Evolutionary conservation across 2,329 filamentous ascomycete species (phyloP).

Genomic region (Cytospora schulzeri): DNA sequence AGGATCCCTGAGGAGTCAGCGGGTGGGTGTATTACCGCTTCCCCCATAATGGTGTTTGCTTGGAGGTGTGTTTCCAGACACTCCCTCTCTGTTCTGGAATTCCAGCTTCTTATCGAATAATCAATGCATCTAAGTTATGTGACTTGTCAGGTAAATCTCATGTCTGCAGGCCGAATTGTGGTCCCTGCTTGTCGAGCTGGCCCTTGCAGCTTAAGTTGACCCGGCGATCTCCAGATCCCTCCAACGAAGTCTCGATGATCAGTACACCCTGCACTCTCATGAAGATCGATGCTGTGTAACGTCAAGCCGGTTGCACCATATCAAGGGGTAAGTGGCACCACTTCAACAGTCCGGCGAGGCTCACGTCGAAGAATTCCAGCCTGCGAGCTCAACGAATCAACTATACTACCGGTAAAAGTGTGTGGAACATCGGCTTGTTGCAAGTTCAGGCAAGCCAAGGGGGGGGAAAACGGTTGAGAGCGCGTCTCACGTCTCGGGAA

Average conservation of each 20-base stretch:
- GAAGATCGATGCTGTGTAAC: neutral
- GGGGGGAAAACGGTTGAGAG: too few relatives aligned
- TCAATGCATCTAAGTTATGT: neutral
- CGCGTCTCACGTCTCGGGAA: conserved; percentile 32
- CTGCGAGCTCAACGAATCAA: neutral
- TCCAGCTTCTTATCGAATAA: neutral
- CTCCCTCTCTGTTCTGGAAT: neutral
- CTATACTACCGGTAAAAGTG: too few relatives aligned
- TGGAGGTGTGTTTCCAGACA: neutral
- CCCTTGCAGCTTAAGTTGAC: neutral
- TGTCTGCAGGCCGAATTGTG: neutral
- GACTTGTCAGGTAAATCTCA: too few relatives aligned
- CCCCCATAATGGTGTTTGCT: neutral
- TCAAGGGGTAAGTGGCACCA: neutral
- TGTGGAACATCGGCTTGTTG: neutral
- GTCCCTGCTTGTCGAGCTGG: neutral
- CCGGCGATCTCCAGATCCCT: neutral
- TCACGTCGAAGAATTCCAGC: too few relatives aligned
- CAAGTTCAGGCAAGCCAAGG: neutral
- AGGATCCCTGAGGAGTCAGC: neutral
- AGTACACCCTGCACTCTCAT: neutral
- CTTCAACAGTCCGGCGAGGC: neutral
- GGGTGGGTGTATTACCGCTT: neutral
- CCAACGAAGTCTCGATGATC: too few relatives aligned
- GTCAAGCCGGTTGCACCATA: neutral